phyloP scores from a whole-genome alignment of 1,139 yeast genomes.

The Spathaspora jeffriesii region DNA sequence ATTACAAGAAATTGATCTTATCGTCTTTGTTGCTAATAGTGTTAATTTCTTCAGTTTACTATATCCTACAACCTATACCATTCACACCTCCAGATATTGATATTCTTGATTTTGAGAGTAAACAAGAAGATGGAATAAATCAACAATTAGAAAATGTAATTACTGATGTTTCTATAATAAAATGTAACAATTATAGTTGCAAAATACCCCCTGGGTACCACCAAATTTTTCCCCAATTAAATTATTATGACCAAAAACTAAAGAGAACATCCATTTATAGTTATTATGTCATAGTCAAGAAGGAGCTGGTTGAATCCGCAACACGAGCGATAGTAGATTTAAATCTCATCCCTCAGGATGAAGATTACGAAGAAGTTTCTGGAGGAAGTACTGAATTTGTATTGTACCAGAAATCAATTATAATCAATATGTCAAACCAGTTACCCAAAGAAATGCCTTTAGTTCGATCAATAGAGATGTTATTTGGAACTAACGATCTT shows the following conservation, averaged over 20 bases:
- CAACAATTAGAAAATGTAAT: constrained; percentile 6
- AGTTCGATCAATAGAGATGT: constrained; percentile 25
- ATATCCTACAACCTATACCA: background rate
- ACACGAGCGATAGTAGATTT: constrained; percentile 16
- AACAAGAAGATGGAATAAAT: background rate
- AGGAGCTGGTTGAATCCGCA: constrained; percentile 12
- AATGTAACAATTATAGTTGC: constrained; percentile 11
- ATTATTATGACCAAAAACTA: constrained; percentile 8
- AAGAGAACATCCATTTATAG: constrained; percentile 6
- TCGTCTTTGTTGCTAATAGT: background rate
- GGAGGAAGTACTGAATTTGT: constrained; percentile 5
- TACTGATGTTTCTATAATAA: constrained; percentile 10
- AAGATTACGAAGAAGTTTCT: constrained; percentile 7
- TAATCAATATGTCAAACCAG: constrained; percentile 8
- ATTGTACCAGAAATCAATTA: constrained; percentile 10
- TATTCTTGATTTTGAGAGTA: background rate
- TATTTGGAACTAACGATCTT: constrained; percentile 24
- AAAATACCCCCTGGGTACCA: constrained; percentile 11
- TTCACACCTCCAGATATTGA: constrained; percentile 2
- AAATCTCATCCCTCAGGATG: constrained; percentile 10
- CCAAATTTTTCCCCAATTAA: constrained; percentile 11
- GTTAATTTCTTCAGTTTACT: background rate
- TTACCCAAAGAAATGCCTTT: constrained; percentile 13
- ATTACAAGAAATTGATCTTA: constrained; percentile 5
- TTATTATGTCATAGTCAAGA: constrained; percentile 16